Evolutionary conservation across 164 flowering plant genomes (phyloP).

Genomic region (Kingdonia uniflora): DNA sequence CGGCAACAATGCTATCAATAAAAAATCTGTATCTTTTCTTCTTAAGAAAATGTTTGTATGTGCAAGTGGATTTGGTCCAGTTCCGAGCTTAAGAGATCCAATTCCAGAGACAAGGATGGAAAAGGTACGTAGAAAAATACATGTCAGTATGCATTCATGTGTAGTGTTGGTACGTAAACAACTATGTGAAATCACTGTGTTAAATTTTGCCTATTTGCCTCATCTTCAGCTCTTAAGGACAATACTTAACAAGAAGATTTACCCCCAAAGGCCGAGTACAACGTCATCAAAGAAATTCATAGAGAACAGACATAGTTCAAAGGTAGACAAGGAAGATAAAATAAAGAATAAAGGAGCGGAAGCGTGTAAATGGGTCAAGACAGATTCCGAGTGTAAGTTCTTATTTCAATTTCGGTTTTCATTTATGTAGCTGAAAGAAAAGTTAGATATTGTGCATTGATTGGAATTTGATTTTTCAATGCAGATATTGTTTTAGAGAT

Average conservation of each 20-base stretch:
- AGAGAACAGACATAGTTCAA: slow-evolving; percentile 22
- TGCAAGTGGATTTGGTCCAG: slow-evolving; percentile 37
- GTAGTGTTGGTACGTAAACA: background rate
- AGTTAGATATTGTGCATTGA: background rate
- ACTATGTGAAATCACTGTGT: background rate
- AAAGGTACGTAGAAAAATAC: slow-evolving; percentile 37
- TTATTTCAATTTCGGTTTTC: background rate
- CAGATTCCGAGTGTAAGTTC: slow-evolving; percentile 85
- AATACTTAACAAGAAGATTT: slow-evolving; percentile 58
- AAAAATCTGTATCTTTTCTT: slow-evolving; percentile 60
- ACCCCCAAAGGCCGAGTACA: slow-evolving; percentile 35
- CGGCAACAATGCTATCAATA: slow-evolving; percentile 39
- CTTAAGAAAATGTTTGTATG: slow-evolving; percentile 66
- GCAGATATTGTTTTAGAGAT: slow-evolving; percentile 81
- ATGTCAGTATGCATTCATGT: background rate
- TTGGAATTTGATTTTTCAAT: background rate
- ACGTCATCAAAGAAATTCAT: slow-evolving; percentile 38
- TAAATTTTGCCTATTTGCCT: background rate
- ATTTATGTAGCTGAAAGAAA: background rate
- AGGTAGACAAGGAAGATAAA: slow-evolving; percentile 25
- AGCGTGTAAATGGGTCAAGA: slow-evolving; percentile 76
- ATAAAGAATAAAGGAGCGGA: slow-evolving; percentile 16
- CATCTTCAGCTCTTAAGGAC: slow-evolving; percentile 50
- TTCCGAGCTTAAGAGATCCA: slow-evolving; percentile 49
- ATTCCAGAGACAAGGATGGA: slow-evolving; percentile 69